Evolutionary conservation across 257 asterid species (phyloP), one percentile per base, ranked within the genome.

Genomic region (Apocynum venetum): DNA sequence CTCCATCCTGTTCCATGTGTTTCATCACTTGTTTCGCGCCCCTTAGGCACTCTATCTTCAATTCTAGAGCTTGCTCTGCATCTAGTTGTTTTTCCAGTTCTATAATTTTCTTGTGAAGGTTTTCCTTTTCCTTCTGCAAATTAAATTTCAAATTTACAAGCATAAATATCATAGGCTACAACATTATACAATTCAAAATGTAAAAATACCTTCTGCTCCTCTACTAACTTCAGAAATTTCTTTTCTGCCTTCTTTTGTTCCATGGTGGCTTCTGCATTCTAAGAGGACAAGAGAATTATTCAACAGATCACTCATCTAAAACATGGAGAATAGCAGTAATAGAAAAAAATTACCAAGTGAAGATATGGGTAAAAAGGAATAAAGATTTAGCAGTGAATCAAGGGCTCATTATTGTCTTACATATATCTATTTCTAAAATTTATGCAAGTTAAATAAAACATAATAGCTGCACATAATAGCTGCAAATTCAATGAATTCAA

Each of bases 251-350:
- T 88, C 75, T 80, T 78, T 83, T 90, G 98, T 76, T 93, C 91
- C 77, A 77, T 44, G 72, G 89, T 80, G 53, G 98, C 98, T 85
- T 78, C 86, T 79, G 84, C 92, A 86, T 89, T 92, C 98, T 93
- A 91, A 65, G 81, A 73, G 59, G 83, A 43, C 73, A 14, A 82
- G 2, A 65, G 82, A 76, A 43, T 77, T 81, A 68, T 19, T 67
- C 72, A 41, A 15, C 31, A 67, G 51, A 15, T 41, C 25, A 15
- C 14, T 14, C 56, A 63, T 63, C 40, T n/a, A 4, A 25, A 63
- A 63, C 31, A 5, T 65, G 48, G 71, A 40, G 11, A 65, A 12
- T 6, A 64, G 10, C 4, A 36, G 43, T 63, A 63, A 17, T 17
- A 15, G n/a, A 55, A 17, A n/a, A 55, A 17, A 35, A 12, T 0